Percentiles rank a stretch among this genome's conserved stretches.
phyloP scores from a whole-genome alignment of 331 rosid species.

The Quercus tomentella region DNA sequence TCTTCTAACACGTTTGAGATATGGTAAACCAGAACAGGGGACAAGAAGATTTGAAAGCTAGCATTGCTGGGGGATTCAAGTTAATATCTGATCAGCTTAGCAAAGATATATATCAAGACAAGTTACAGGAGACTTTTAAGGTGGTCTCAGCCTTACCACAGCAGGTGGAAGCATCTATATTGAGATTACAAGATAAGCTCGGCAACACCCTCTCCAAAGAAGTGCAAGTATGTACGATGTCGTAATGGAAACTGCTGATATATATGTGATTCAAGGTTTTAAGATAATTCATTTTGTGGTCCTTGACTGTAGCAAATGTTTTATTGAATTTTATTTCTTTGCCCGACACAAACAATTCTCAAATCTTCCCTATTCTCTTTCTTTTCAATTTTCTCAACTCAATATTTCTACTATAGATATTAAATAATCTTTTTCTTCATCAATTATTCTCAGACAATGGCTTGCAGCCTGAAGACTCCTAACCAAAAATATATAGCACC shows the following conservation, averaged over 20 bases:
- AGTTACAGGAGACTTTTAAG: constrained; percentile 54
- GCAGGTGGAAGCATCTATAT: constrained; percentile 56
- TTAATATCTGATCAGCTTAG: constrained; percentile 55
- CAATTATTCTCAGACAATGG: constrained; percentile 40
- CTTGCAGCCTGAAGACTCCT: constrained; percentile 35
- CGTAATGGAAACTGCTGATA: constrained; percentile 10
- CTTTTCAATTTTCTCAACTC: not conserved
- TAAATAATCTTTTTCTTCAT: not conserved
- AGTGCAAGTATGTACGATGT: constrained; percentile 53
- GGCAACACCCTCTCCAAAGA: constrained; percentile 50
- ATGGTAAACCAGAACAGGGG: constrained; percentile 60
- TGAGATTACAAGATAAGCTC: constrained; percentile 51
- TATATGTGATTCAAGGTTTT: constrained; percentile 4
- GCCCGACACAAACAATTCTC: not conserved
- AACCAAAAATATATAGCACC: constrained; percentile 32
- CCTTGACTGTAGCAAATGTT: not conserved
- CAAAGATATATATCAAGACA: constrained; percentile 43
- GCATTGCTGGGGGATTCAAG: constrained; percentile 62
- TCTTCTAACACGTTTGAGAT: constrained; percentile 21
- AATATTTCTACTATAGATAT: not conserved
- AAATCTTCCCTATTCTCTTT: not conserved
- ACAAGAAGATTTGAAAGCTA: constrained; percentile 73
- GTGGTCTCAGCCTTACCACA: constrained; percentile 64
- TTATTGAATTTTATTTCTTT: not conserved
- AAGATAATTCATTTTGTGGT: constrained; percentile 4